A percentile compares a stretch with the other conserved stretches of the same genome.
phyloP scores from a whole-genome alignment of 2,329 filamentous ascomycete species.

The Endothia cerciana region DNA sequence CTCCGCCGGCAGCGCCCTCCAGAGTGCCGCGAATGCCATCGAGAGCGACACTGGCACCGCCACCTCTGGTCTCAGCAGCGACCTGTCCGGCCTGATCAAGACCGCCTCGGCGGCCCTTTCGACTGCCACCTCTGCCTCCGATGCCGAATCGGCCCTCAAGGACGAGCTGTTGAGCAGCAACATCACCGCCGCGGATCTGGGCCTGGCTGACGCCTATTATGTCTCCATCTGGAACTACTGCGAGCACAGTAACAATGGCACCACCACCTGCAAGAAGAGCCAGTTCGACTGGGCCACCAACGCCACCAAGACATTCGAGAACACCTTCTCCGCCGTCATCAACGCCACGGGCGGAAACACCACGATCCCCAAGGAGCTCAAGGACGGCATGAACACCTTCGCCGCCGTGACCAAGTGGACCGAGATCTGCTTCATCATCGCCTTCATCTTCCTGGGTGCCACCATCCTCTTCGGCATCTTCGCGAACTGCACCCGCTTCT shows the following conservation, averaged over 20 bases:
- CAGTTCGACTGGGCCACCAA: constrained; percentile 78
- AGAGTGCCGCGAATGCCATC: constrained; percentile 1
- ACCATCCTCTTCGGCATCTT: constrained; percentile 81
- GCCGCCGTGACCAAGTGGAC: constrained; percentile 78
- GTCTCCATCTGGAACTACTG: constrained; percentile 90
- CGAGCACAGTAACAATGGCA: constrained; percentile 59
- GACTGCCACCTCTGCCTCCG: constrained; percentile 12
- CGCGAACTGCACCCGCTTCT: constrained; percentile 79
- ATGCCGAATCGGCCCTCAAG: constrained; percentile 9
- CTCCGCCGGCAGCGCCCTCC: constrained; percentile 36
- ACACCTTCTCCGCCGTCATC: constrained; percentile 56
- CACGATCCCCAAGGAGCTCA: constrained; percentile 69
- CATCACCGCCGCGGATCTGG: constrained; percentile 61
- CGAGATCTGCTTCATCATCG: constrained; percentile 77
- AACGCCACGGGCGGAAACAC: constrained; percentile 56
- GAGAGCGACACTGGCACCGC: constrained; percentile 12
- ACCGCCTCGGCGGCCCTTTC: constrained; percentile 19
- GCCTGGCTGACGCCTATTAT: constrained; percentile 77
- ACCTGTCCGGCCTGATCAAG: constrained; percentile 7
- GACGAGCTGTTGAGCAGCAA: constrained; percentile 39
- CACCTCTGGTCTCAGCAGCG: constrained; percentile 12
- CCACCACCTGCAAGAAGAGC: constrained; percentile 69
- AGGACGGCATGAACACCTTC: constrained; percentile 73
- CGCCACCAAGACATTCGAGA: constrained; percentile 66
- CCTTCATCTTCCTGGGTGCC: constrained; percentile 68